Conservation (phyloP, 495 filamentous ascomycete species). For the Podospora australis region DNA sequence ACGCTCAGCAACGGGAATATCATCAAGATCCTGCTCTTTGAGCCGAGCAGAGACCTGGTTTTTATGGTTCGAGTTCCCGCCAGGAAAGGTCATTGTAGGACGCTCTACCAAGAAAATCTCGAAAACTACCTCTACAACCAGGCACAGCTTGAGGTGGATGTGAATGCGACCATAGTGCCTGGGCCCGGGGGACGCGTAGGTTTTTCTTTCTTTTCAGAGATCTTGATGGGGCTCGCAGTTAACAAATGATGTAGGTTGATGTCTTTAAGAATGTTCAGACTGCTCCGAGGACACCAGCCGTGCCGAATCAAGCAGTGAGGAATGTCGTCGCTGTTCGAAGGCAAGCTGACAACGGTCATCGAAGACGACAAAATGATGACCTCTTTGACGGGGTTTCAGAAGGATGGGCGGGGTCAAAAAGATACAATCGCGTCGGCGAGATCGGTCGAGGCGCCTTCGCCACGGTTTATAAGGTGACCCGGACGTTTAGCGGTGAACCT, state of each 20-base stretch:
- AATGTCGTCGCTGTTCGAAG: conserved; percentile 4
- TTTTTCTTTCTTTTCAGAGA: background rate
- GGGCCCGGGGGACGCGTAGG: conserved; percentile 42
- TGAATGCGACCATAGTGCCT: conserved; percentile 38
- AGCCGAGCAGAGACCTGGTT: conserved; percentile 45
- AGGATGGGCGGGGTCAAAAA: conserved; percentile 73
- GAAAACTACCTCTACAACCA: conserved; percentile 41
- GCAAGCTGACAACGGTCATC: conserved; percentile 1
- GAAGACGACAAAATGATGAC: background rate
- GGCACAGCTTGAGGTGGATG: conserved; percentile 17
- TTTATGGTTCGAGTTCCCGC: conserved; percentile 84
- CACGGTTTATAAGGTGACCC: conserved; percentile 77
- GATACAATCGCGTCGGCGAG: conserved; percentile 71
- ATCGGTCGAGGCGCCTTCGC: conserved; percentile 95
- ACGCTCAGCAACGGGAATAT: conserved; percentile 68
- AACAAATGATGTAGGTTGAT: conserved; percentile 19
- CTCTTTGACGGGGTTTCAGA: conserved; percentile 24
- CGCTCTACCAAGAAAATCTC: conserved; percentile 56
- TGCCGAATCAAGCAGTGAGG: background rate
- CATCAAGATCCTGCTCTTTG: conserved; percentile 59
- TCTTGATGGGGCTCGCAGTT: background rate
- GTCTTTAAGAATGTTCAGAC: conserved; percentile 24
- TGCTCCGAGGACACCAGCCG: conserved; percentile 1
- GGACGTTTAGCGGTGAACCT: conserved; percentile 67
- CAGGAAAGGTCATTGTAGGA: conserved; percentile 49